Evolutionary conservation across 2,329 filamentous ascomycete genomes (phyloP).

Genomic region (Cercospora janseana): DNA sequence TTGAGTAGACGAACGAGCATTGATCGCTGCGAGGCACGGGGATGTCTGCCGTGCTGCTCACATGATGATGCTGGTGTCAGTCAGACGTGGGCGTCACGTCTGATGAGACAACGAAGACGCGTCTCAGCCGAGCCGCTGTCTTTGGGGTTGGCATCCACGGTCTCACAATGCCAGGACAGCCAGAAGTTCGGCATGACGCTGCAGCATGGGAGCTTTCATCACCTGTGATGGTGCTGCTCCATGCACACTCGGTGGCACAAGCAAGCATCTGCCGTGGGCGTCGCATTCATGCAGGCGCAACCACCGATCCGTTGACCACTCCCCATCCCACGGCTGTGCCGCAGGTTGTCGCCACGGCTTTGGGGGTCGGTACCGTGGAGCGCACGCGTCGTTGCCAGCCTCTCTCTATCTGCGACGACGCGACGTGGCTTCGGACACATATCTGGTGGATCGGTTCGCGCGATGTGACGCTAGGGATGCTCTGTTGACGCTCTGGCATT

Average conservation of each 20-base stretch:
- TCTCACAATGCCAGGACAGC: too few relatives aligned
- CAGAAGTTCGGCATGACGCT: too few relatives aligned
- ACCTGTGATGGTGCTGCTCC: neutral
- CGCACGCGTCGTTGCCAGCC: constrained; percentile 1
- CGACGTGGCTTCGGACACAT: too few relatives aligned
- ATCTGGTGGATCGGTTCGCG: too few relatives aligned
- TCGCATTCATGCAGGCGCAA: constrained; percentile 7
- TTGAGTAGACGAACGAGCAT: too few relatives aligned
- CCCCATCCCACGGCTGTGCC: neutral
- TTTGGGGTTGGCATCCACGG: too few relatives aligned
- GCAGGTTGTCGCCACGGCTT: constrained; percentile 9
- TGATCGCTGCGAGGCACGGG: too few relatives aligned
- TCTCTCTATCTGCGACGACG: too few relatives aligned
- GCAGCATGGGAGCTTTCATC: neutral
- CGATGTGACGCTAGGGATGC: constrained; percentile 12
- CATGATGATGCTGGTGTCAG: too few relatives aligned
- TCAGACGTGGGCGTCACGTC: too few relatives aligned
- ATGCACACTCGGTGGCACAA: neutral
- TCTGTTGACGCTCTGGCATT: neutral
- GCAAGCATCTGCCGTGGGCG: neutral
- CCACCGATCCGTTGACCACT: constrained; percentile 5
- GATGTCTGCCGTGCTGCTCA: too few relatives aligned
- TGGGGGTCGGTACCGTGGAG: constrained; percentile 2
- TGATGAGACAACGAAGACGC: constrained; percentile 3
- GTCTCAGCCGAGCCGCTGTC: neutral